Conservation (phyloP, 176 grass and related monocot species). For the Echinochloa phyllopogon region DNA sequence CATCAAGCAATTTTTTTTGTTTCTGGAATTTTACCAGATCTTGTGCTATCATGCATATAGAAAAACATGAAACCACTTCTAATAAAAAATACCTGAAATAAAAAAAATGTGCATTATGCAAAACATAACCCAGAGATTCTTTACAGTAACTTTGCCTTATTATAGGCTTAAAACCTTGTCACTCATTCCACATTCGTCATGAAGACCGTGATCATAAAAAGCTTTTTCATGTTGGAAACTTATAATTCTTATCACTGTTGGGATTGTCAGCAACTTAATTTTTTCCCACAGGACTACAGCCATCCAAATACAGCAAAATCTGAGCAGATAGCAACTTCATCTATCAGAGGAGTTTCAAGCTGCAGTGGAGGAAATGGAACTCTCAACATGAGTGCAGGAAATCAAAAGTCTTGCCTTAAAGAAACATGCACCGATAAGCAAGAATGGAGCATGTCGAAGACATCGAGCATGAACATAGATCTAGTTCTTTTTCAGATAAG, state of each 20-base stretch:
- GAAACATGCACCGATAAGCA: slow-evolving; percentile 28
- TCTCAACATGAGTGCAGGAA: slow-evolving; percentile 13
- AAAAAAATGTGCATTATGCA: neutral
- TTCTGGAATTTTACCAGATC: neutral
- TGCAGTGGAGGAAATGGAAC: slow-evolving; percentile 43
- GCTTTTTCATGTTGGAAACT: neutral
- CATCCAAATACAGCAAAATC: slow-evolving; percentile 33
- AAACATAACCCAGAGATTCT: neutral
- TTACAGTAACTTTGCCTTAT: neutral
- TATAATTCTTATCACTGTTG: neutral
- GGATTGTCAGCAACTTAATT: slow-evolving; percentile 24
- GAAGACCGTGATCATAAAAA: neutral
- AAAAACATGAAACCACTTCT: neutral
- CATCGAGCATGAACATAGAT: slow-evolving; percentile 48
- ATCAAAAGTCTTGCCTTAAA: slow-evolving; percentile 35
- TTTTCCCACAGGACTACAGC: slow-evolving; percentile 33
- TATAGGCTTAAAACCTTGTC: neutral
- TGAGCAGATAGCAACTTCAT: slow-evolving; percentile 30
- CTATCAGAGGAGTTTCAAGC: slow-evolving; percentile 36
- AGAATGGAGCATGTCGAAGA: slow-evolving; percentile 55
- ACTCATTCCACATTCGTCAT: neutral
- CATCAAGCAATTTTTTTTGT: neutral
- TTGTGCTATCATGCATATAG: slow-evolving; percentile 7
- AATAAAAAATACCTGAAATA: slow-evolving; percentile 1
- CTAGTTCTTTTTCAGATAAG: slow-evolving; percentile 58